Conservation (phyloP, 2,329 filamentous ascomycete genomes). For the Stylonectria norvegica region DNA sequence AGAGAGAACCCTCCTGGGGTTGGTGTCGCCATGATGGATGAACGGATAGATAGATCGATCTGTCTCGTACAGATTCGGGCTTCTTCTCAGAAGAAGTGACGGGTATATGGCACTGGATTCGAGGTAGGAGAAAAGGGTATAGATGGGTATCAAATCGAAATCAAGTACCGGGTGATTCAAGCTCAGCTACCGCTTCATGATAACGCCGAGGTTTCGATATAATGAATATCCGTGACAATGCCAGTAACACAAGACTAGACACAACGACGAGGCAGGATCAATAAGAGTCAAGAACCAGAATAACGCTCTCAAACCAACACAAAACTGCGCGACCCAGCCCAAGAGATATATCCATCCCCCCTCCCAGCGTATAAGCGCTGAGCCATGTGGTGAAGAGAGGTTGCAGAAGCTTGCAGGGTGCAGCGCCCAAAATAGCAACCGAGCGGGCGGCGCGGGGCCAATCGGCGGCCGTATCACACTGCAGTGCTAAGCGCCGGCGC, state of each 20-base stretch:
- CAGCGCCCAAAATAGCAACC: slow-evolving; percentile 18
- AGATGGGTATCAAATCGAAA: slow-evolving; percentile 11
- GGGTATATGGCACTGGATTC: slow-evolving; percentile 1
- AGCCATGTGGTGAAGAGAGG: not conserved
- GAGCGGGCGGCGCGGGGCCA: slow-evolving; percentile 17
- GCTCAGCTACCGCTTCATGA: slow-evolving; percentile 28
- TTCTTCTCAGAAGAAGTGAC: slow-evolving; percentile 26
- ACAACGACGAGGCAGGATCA: slow-evolving; percentile 1
- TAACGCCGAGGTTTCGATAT: slow-evolving; percentile 5
- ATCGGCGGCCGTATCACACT: slow-evolving; percentile 32
- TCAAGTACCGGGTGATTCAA: not conserved
- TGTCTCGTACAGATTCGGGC: slow-evolving; percentile 23
- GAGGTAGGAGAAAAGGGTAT: not conserved
- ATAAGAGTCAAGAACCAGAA: slow-evolving; percentile 5
- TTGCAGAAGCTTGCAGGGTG: not conserved
- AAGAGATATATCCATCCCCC: not conserved
- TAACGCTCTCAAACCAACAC: slow-evolving; percentile 15
- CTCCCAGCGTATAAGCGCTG: not conserved
- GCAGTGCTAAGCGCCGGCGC: slow-evolving; percentile 26
- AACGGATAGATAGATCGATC: slow-evolving; percentile 2
- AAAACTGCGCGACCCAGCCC: not conserved
- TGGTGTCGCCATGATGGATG: slow-evolving; percentile 38
- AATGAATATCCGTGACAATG: no score
- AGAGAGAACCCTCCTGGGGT: slow-evolving; percentile 53
- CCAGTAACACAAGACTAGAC: not conserved